Evolutionary conservation across 2,329 filamentous ascomycete genomes (phyloP).

Genomic region (Fusarium pseudonygamai): DNA sequence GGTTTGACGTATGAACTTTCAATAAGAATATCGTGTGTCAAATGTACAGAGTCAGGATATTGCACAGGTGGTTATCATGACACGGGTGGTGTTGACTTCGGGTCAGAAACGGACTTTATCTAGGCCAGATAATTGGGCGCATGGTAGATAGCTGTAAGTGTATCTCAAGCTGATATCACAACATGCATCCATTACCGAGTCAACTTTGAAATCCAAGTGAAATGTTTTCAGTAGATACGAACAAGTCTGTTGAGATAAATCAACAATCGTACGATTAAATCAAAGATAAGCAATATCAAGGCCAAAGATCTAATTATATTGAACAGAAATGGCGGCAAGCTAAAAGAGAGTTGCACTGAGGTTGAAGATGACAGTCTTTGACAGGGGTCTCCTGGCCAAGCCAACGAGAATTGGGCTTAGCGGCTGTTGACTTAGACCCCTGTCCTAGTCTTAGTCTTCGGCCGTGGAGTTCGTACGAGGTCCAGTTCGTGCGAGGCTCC

Average conservation of each 20-base stretch:
- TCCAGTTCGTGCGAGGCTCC: background rate
- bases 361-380: background rate
- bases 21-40: background rate
- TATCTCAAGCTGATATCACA: background rate
- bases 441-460: background rate
- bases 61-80: background rate
- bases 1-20: background rate
- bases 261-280: rapidly evolving
- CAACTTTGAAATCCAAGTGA: background rate
- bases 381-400: too few species aligned
- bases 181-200: background rate
- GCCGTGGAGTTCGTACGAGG: background rate
- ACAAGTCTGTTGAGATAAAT: background rate
- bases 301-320: background rate
- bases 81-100: rapidly evolving
- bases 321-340: background rate
- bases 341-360: background rate
- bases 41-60: background rate
- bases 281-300: background rate
- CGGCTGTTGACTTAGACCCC: background rate
- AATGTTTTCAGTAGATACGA: background rate
- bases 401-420: background rate
- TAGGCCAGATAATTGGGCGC: too few species aligned
- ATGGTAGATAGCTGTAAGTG: background rate
- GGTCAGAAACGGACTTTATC: background rate